Conservation (phyloP, 2,329 filamentous ascomycete species). For the Stagonosporopsis vannaccii region DNA sequence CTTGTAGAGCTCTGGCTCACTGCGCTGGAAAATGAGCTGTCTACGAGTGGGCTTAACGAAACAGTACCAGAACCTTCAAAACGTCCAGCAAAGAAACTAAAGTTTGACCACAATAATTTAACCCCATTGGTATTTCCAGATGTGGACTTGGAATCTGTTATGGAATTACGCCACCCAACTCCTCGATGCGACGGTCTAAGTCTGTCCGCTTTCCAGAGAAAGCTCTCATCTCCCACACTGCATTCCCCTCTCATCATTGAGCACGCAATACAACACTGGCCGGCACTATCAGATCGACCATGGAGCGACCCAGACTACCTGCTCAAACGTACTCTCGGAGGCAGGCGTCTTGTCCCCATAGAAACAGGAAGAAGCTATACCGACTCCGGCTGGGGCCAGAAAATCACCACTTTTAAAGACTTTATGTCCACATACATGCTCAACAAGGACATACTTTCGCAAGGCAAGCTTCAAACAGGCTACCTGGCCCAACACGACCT, state of each 20-base stretch:
- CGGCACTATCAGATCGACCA: slow-evolving; percentile 70
- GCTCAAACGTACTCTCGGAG: slow-evolving; percentile 74
- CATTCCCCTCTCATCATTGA: slow-evolving; percentile 72
- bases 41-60: neutral
- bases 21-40: slow-evolving; percentile 51
- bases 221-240: slow-evolving; percentile 24
- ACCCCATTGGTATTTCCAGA: slow-evolving; percentile 29
- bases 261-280: slow-evolving; percentile 73
- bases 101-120: neutral
- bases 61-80: neutral
- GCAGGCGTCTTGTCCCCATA: slow-evolving; percentile 81
- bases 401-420: slow-evolving; percentile 74
- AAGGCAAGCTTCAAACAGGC: slow-evolving; percentile 56
- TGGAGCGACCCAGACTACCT: slow-evolving; percentile 83
- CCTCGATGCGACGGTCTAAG: slow-evolving; percentile 26
- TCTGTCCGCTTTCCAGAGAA: slow-evolving; percentile 41
- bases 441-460: neutral
- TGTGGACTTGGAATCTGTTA: slow-evolving; percentile 5
- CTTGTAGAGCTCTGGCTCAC: slow-evolving; percentile 59
- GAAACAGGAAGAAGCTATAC: slow-evolving; percentile 89
- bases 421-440: slow-evolving; percentile 73
- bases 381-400: slow-evolving; percentile 83
- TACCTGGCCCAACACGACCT: slow-evolving; percentile 95
- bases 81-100: slow-evolving; percentile 29
- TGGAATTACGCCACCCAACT: slow-evolving; percentile 30